Conservation (phyloP, 2,329 filamentous ascomycete genomes). For the Venturia pyrina region DNA sequence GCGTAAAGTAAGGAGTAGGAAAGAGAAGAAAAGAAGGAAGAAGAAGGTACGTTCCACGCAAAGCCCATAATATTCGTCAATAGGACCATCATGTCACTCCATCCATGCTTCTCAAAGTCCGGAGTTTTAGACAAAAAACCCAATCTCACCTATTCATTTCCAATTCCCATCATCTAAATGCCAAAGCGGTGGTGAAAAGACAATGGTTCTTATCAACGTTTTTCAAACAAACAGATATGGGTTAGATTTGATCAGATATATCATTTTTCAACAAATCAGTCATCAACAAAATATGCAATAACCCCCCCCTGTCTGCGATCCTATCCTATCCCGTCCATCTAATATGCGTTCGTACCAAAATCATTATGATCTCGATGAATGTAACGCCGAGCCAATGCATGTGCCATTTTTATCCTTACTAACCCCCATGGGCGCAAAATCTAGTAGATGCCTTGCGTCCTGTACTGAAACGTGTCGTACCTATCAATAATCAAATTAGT, state of each 20-base stretch:
- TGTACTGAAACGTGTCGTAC: constrained; percentile 80
- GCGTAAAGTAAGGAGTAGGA: no score
- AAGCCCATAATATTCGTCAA: no score
- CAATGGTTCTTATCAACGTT: no score
- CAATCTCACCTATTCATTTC: no score
- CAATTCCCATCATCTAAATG: no score
- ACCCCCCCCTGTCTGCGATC: background rate
- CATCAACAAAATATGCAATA: background rate
- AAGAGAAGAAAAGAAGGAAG: no score
- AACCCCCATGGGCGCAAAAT: background rate
- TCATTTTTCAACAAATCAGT: background rate
- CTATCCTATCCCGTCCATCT: background rate
- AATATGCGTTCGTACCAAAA: background rate
- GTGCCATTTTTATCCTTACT: background rate
- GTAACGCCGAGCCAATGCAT: background rate
- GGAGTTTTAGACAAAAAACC: no score
- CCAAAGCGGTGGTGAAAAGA: no score
- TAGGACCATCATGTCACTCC: no score
- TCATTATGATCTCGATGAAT: background rate
- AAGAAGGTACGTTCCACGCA: no score
- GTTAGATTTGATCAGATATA: background rate
- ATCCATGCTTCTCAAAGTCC: no score
- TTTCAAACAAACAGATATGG: no score
- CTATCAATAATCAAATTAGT: constrained; percentile 31
- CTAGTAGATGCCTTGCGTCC: constrained; percentile 77